Evolutionary conservation across 768 basidiomycete genomes (phyloP).

Genomic region (Kwoniella dejecticola): DNA sequence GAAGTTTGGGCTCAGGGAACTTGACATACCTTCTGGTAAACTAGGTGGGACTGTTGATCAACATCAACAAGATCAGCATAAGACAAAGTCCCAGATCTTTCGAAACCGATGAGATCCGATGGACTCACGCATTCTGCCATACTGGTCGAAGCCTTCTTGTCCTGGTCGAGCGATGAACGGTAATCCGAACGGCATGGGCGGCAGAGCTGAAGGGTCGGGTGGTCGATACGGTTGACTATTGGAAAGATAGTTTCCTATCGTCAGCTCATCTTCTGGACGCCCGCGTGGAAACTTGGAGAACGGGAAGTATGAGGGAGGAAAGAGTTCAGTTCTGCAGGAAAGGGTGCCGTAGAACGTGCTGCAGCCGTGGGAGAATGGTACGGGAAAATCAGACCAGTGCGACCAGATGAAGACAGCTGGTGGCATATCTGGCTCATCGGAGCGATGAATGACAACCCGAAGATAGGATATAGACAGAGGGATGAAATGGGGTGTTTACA

Average conservation of each 20-base stretch:
- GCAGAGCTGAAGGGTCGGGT: conserved; percentile 44
- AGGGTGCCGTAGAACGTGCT: too few relatives aligned
- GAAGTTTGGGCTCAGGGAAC: conserved; percentile 6
- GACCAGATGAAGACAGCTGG: too few relatives aligned
- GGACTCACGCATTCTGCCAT: conserved; percentile 48
- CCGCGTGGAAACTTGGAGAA: background rate
- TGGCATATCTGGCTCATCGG: too few relatives aligned
- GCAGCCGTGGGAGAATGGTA: too few relatives aligned
- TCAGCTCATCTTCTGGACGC: background rate
- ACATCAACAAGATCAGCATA: background rate
- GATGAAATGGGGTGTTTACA: too few relatives aligned
- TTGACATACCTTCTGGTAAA: conserved; percentile 40
- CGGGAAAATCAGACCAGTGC: too few relatives aligned
- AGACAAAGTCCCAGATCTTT: background rate
- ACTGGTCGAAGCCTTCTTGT: conserved; percentile 51
- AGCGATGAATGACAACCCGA: too few relatives aligned
- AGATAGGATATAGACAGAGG: too few relatives aligned
- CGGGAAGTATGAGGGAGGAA: too few relatives aligned
- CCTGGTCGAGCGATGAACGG: conserved; percentile 51
- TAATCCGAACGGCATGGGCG: conserved; percentile 49
- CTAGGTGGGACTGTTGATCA: conserved; percentile 45
- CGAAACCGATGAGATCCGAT: background rate
- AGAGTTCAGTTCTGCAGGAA: too few relatives aligned
- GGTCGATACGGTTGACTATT: conserved; percentile 49
- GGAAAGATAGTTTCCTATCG: background rate